Percentiles rank a stretch among this genome's conserved stretches.
Conservation (phyloP, 2,329 filamentous ascomycete species). For the Didymellaceae sp. region DNA sequence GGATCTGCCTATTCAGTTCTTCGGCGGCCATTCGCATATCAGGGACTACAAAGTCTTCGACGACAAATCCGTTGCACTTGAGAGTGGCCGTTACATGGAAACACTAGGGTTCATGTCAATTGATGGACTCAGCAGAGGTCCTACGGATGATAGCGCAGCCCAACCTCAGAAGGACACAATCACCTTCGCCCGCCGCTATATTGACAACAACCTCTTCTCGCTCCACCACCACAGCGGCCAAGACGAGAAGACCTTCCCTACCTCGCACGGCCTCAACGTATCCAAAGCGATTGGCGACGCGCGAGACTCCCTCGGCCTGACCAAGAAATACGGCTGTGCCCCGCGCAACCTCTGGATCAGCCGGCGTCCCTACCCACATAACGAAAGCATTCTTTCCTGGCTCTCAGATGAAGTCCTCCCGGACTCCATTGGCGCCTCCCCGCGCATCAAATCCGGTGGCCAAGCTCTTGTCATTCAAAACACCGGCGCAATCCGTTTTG, state of each 20-base stretch:
- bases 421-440: conserved; percentile 60
- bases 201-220: conserved; percentile 91
- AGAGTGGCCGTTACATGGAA: conserved; percentile 91
- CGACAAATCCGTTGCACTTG: conserved; percentile 76
- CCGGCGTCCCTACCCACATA: conserved; percentile 73
- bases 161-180: conserved; percentile 44
- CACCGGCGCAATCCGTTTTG: conserved; percentile 90
- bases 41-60: conserved; percentile 85
- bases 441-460: conserved; percentile 55
- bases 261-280: conserved; percentile 74
- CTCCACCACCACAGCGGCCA: conserved; percentile 80
- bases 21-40: conserved; percentile 89
- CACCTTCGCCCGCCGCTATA: conserved; percentile 79
- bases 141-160: conserved; percentile 35
- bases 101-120: conserved; percentile 94
- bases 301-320: conserved; percentile 73
- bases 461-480: conserved; percentile 80
- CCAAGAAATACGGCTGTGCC: conserved; percentile 80
- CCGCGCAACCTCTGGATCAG: conserved; percentile 83
- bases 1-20: conserved; percentile 87
- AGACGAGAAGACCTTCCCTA: conserved; percentile 75
- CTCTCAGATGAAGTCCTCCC: conserved; percentile 78
- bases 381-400: conserved; percentile 81
- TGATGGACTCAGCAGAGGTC: conserved; percentile 63
- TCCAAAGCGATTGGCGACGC: conserved; percentile 73